Percentiles rank a stretch among this genome's conserved stretches.
phyloP scores from a whole-genome alignment of 495 filamentous ascomycete genomes.

The Penicilliopsis zonata region DNA sequence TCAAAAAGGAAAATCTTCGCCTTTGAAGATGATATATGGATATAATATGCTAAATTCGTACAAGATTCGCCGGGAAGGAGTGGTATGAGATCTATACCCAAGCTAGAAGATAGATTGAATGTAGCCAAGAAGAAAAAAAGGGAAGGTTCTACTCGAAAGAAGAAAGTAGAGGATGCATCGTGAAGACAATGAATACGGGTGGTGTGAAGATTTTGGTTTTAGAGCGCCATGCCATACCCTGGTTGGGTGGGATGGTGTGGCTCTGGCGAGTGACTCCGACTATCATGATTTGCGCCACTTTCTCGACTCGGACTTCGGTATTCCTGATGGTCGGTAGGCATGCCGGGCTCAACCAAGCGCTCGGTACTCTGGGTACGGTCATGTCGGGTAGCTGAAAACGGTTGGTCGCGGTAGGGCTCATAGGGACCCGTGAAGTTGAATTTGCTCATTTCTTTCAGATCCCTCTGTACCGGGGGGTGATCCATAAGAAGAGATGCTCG shows the following conservation, averaged over 20 bases:
- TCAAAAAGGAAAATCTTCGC: too few species aligned
- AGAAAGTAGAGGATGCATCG: conserved; percentile 1
- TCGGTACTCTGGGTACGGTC: conserved; percentile 27
- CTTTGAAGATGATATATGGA: too few species aligned
- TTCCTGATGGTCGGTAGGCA: conserved; percentile 18
- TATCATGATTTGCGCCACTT: conserved; percentile 15
- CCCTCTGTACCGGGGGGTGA: conserved; percentile 22
- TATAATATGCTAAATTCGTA: conserved; percentile 2
- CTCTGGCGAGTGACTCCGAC: conserved; percentile 19
- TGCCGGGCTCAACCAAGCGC: conserved; percentile 25
- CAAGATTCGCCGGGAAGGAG: background rate
- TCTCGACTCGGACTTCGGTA: conserved; percentile 26
- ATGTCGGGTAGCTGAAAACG: conserved; percentile 12
- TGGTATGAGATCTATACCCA: conserved; percentile 3
- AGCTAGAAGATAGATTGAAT: conserved; percentile 5
- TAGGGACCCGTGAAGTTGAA: conserved; percentile 36
- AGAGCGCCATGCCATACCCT: conserved; percentile 29
- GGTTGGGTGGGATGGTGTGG: conserved; percentile 28
- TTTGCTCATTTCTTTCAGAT: conserved; percentile 33
- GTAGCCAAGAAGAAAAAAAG: conserved; percentile 1
- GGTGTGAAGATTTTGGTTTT: conserved; percentile 8
- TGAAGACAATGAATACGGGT: background rate
- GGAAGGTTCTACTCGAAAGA: conserved; percentile 4
- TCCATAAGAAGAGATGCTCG: conserved; percentile 80
- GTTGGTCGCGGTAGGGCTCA: conserved; percentile 31